Evolutionary conservation across 2,329 filamentous ascomycete species (phyloP).

Genomic region (Chaetomiaceae sp.): DNA sequence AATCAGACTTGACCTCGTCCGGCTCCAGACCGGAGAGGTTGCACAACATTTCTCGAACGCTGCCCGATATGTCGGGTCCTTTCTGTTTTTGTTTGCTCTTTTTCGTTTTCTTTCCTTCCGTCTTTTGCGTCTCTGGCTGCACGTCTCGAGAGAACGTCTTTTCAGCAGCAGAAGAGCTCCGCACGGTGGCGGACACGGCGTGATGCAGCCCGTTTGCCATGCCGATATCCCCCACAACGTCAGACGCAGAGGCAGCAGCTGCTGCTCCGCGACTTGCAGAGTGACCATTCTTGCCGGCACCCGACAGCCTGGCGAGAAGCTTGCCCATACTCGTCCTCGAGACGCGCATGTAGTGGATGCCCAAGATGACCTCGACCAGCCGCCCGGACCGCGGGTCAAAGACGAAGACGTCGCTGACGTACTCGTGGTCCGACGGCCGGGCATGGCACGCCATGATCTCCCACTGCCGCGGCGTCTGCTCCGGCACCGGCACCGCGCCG

Average conservation of each 20-base stretch:
- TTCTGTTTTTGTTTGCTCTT: background rate
- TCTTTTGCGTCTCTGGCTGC: too few relatives aligned
- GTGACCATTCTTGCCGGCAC: conserved; percentile 24
- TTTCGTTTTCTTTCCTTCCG: background rate
- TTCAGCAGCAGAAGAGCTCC: too few relatives aligned
- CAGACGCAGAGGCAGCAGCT: too few relatives aligned
- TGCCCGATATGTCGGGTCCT: conserved; percentile 1
- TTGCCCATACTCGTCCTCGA: conserved; percentile 26
- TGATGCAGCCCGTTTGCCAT: too few relatives aligned
- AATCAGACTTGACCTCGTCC: conserved; percentile 32
- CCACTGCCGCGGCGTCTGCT: background rate
- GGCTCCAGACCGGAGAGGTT: conserved; percentile 32
- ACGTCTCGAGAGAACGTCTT: too few relatives aligned
- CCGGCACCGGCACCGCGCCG: background rate
- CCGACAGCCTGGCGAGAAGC: conserved; percentile 5
- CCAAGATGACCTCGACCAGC: conserved; percentile 31
- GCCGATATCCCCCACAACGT: too few relatives aligned
- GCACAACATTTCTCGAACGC: conserved; percentile 20
- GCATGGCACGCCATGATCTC: conserved; percentile 6
- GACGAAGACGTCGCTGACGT: conserved; percentile 31
- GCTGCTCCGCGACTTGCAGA: background rate
- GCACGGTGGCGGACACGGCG: too few relatives aligned
- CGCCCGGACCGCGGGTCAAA: conserved; percentile 28
- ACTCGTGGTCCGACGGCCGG: conserved; percentile 23
- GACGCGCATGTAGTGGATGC: conserved; percentile 28